Conservation (phyloP, 768 basidiomycete species). For the Candolleomyces eurysporus region DNA sequence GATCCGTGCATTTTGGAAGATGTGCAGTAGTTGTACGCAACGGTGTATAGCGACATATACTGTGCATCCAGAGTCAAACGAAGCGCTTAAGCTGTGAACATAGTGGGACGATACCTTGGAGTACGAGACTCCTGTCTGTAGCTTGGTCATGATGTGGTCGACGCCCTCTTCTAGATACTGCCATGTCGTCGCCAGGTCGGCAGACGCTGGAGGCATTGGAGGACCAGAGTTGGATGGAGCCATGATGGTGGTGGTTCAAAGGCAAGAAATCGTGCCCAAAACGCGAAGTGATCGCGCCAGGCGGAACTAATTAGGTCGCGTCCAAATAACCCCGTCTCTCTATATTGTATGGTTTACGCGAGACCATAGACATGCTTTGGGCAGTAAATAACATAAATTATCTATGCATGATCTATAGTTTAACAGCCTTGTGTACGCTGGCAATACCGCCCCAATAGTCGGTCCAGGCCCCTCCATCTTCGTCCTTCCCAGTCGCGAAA, state of each 20-base stretch:
- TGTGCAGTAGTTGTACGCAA: conserved; percentile 98
- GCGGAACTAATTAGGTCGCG: conserved; percentile 7
- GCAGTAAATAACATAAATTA: not conserved
- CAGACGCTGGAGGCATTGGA: conserved; percentile 62
- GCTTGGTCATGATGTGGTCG: conserved; percentile 90
- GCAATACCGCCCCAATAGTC: conserved; percentile 89
- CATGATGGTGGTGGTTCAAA: conserved; percentile 27
- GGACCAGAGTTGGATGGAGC: conserved; percentile 29
- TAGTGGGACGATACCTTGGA: conserved; percentile 46
- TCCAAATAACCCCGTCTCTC: not conserved
- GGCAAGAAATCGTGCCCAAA: conserved; percentile 9
- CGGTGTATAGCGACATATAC: conserved; percentile 90
- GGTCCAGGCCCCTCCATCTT: conserved; percentile 81
- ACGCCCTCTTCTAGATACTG: conserved; percentile 82
- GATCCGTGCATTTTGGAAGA: conserved; percentile 72
- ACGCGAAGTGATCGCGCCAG: conserved; percentile 23
- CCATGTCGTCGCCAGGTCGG: conserved; percentile 87
- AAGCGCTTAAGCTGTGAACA: conserved; percentile 1
- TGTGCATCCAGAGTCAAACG: conserved; percentile 24
- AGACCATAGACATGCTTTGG: not conserved
- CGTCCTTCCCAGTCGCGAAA: conserved; percentile 68
- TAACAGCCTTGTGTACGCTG: conserved; percentile 81
- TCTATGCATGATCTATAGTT: conserved; percentile 42
- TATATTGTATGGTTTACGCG: too few relatives aligned
- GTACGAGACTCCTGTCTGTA: conserved; percentile 86